Conservation (phyloP, 345 rosid genomes). For the Citrus maxima region DNA sequence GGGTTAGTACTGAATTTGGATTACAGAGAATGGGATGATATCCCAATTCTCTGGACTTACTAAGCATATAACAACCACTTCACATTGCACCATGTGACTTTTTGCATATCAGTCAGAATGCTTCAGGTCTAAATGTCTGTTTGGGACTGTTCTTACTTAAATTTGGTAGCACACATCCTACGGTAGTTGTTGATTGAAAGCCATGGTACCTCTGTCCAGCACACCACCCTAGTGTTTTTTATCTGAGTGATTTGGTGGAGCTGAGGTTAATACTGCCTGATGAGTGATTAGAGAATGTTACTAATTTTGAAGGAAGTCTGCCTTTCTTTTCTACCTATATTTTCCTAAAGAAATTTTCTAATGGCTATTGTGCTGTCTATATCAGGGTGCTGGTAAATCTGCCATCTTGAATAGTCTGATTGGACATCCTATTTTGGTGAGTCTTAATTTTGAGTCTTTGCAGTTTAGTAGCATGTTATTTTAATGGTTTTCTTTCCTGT, state of each 20-base stretch:
- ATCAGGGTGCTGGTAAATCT: slow-evolving; percentile 99
- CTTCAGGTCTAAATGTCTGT: neutral
- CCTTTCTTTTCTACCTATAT: neutral
- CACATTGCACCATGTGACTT: neutral
- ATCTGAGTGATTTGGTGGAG: neutral
- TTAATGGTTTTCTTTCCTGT: neutral
- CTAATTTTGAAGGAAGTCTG: neutral
- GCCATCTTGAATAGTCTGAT: slow-evolving; percentile 88
- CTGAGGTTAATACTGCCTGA: neutral
- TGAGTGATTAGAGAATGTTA: neutral
- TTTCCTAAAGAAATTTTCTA: neutral
- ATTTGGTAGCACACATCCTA: neutral
- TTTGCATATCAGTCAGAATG: neutral
- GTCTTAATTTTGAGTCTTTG: slow-evolving; percentile 21
- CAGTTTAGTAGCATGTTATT: neutral
- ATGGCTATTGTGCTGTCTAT: slow-evolving; percentile 11
- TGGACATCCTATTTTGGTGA: slow-evolving; percentile 95
- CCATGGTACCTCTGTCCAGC: neutral
- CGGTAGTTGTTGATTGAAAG: neutral
- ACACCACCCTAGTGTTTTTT: neutral
- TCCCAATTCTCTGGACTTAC: neutral
- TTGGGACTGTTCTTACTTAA: neutral
- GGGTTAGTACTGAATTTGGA: neutral
- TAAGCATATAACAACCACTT: neutral
- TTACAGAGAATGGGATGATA: neutral